These are phyloP conservation scores for Suillus clintonianus DNA, from an alignment of 768 basidiomycete genomes.

Conservation along the genomic window DNA sequence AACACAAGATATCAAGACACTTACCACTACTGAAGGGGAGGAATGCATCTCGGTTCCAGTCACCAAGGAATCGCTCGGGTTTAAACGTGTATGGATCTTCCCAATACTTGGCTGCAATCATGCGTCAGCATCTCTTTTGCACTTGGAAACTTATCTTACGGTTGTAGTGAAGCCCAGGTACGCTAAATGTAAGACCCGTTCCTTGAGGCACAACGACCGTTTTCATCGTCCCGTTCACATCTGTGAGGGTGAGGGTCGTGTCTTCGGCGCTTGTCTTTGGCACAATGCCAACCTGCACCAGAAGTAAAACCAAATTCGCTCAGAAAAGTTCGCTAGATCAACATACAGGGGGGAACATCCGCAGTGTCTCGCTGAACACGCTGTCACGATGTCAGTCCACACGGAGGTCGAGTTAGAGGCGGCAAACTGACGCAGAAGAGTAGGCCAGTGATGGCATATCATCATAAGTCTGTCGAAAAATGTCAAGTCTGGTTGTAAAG, in stretches of 20 bases:
- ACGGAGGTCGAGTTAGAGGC: background rate
- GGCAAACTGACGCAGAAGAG: slow-evolving; percentile 24
- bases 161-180: slow-evolving; percentile 50
- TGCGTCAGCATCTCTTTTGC: background rate
- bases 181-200: slow-evolving; percentile 37
- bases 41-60: slow-evolving; percentile 58
- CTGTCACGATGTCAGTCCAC: slow-evolving; percentile 12
- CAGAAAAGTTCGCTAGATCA: background rate
- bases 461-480: slow-evolving; percentile 25
- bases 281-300: slow-evolving; percentile 36
- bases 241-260: slow-evolving; percentile 38
- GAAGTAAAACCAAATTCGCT: background rate
- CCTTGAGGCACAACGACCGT: slow-evolving; percentile 46
- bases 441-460: slow-evolving; percentile 26
- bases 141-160: slow-evolving; percentile 33
- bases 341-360: slow-evolving; percentile 33
- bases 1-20: background rate
- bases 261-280: slow-evolving; percentile 51
- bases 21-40: slow-evolving; percentile 50
- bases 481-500: background rate
- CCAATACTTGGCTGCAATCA: slow-evolving; percentile 37
- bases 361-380: slow-evolving; percentile 33
- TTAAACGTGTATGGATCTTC: slow-evolving; percentile 37
- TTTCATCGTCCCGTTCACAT: slow-evolving; percentile 37
- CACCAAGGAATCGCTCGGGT: slow-evolving; percentile 49